A percentile compares a stretch with the other conserved stretches of the same genome.
Evolutionary conservation across 495 filamentous ascomycete species (phyloP).

Genomic region (Pyronema omphalodes): DNA sequence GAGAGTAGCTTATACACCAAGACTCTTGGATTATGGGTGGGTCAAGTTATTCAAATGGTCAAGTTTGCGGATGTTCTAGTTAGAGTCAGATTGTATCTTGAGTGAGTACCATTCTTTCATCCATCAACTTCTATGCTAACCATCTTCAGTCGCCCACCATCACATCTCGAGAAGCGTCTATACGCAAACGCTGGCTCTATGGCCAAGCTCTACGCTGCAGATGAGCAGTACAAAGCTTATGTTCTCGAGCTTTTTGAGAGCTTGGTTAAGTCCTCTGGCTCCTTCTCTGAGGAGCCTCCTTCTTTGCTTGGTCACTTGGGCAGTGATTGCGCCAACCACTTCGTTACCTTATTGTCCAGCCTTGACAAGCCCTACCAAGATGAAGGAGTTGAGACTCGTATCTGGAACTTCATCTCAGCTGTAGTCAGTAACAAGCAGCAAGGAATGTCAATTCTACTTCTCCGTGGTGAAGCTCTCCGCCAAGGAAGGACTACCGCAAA

Average conservation of each 20-base stretch:
- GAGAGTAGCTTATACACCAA: conserved; percentile 44
- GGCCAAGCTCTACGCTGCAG: conserved; percentile 58
- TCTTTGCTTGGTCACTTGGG: conserved; percentile 80
- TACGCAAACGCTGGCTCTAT: conserved; percentile 60
- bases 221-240: conserved; percentile 43
- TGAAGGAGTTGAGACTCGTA: conserved; percentile 38
- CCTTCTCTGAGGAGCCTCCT: conserved; percentile 50
- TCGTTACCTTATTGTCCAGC: conserved; percentile 57
- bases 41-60: conserved; percentile 45
- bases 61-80: conserved; percentile 49
- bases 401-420: conserved; percentile 76
- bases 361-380: conserved; percentile 60
- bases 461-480: conserved; percentile 69
- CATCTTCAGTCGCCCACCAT: conserved; percentile 27
- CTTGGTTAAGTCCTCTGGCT: conserved; percentile 36
- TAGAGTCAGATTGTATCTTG: conserved; percentile 46
- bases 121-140: conserved; percentile 5
- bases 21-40: conserved; percentile 36
- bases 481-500: conserved; percentile 41
- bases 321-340: conserved; percentile 59
- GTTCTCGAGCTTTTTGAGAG: conserved; percentile 52
- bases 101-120: conserved; percentile 18
- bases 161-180: conserved; percentile 54
- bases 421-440: conserved; percentile 81
- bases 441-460: conserved; percentile 82